Conservation (phyloP, 441 rosid species). For the Adansonia rubrostipa region DNA sequence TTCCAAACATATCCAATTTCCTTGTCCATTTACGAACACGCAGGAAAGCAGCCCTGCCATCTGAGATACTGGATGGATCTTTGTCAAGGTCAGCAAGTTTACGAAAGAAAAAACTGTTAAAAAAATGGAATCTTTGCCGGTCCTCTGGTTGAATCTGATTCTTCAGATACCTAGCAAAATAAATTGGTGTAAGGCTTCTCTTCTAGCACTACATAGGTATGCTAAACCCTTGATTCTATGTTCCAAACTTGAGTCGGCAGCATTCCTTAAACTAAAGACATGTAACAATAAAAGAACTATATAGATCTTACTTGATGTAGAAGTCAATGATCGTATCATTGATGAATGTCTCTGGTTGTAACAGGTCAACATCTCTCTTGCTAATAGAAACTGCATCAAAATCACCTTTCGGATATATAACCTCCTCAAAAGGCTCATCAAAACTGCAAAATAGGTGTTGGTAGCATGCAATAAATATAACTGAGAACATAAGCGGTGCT, state of each 20-base stretch:
- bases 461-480: conserved; percentile 23
- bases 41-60: conserved; percentile 75
- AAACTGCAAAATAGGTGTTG: conserved; percentile 59
- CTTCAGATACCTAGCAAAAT: conserved; percentile 62
- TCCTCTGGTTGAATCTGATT: conserved; percentile 58
- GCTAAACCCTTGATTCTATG: conserved; percentile 17
- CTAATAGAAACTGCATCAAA: conserved; percentile 65
- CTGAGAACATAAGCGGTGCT: neutral
- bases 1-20: conserved; percentile 70
- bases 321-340: conserved; percentile 83
- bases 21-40: conserved; percentile 86
- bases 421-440: conserved; percentile 79
- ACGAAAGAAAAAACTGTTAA: conserved; percentile 80
- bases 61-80: conserved; percentile 73
- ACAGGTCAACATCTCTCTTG: conserved; percentile 73
- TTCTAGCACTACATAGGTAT: neutral
- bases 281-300: neutral
- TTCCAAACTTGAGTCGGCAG: conserved; percentile 4
- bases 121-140: conserved; percentile 64
- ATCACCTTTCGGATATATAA: conserved; percentile 71
- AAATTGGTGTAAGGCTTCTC: conserved; percentile 7
- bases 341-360: conserved; percentile 75
- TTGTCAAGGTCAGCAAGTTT: conserved; percentile 84
- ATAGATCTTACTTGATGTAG: conserved; percentile 60
- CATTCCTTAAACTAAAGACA: conserved; percentile 4